Evolutionary conservation across 1,284 basidiomycete species (phyloP).

Genomic region (Cutaneotrichosporon mucoides): DNA sequence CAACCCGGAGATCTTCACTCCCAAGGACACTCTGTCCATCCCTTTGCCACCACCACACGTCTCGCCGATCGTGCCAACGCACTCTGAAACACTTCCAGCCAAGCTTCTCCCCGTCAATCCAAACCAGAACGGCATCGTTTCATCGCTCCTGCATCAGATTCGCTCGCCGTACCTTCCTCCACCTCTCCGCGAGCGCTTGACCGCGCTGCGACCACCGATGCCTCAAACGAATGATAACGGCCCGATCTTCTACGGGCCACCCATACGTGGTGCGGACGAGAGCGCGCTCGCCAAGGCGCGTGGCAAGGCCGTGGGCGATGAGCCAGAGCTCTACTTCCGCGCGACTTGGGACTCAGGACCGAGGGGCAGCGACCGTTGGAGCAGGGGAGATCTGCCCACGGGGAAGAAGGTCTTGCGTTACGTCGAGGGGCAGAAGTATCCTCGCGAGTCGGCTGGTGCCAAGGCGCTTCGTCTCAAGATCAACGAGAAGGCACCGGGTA

Average conservation of each 20-base stretch:
- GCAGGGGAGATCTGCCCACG: constrained; percentile 26
- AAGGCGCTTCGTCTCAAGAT: constrained; percentile 17
- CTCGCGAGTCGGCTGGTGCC: constrained; percentile 19
- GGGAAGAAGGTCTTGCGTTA: constrained; percentile 36
- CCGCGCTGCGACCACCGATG: constrained; percentile 35
- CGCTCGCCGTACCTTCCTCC: constrained; percentile 38
- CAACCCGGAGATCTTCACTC: constrained; percentile 32
- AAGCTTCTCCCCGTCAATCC: constrained; percentile 36
- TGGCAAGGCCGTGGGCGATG: constrained; percentile 29
- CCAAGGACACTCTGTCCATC: constrained; percentile 28
- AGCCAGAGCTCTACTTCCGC: constrained; percentile 22
- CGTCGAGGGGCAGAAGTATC: constrained; percentile 28
- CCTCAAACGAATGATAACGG: constrained; percentile 18
- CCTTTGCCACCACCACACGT: constrained; percentile 26
- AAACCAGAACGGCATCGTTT: constrained; percentile 24
- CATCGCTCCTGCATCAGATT: constrained; percentile 33
- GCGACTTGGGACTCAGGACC: constrained; percentile 42
- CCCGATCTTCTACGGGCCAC: constrained; percentile 33
- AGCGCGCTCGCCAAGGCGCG: constrained; percentile 31
- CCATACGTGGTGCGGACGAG: constrained; percentile 35
- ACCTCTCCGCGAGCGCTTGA: constrained; percentile 37
- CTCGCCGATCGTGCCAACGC: constrained; percentile 35
- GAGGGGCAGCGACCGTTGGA: constrained; percentile 31
- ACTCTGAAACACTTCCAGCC: constrained; percentile 25
- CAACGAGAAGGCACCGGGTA: constrained; percentile 3